phyloP scores from a whole-genome alignment of 106 monocot genomes.

The Allium cepa region DNA sequence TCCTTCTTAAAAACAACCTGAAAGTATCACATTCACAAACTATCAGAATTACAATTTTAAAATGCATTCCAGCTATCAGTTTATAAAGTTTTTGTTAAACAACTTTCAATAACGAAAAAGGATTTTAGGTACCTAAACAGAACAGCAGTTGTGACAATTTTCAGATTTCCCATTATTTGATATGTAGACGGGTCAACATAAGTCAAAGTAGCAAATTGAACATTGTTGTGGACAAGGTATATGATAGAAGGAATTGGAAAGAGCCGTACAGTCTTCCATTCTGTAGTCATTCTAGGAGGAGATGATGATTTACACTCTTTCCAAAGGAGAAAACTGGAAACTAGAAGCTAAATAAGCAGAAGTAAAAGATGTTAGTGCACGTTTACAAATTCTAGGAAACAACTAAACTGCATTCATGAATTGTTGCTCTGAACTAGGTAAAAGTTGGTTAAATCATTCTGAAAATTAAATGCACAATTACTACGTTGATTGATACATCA shows the following conservation, averaged over 20 bases:
- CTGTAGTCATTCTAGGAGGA: constrained; percentile 78
- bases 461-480: too few relatives aligned
- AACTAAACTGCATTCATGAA: too few relatives aligned
- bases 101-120: too few relatives aligned
- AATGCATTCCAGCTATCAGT: too few relatives aligned
- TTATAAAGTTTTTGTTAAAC: too few relatives aligned
- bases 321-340: constrained; percentile 85
- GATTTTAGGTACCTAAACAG: constrained; percentile 59
- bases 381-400: too few relatives aligned
- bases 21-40: not conserved
- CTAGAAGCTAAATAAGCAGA: constrained; percentile 53
- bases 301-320: constrained; percentile 48
- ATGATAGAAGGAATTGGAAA: constrained; percentile 86
- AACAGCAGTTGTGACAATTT: constrained; percentile 94
- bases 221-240: constrained; percentile 96
- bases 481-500: too few relatives aligned
- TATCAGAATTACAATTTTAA: too few relatives aligned
- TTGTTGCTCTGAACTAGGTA: too few relatives aligned
- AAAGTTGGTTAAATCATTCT: too few relatives aligned
- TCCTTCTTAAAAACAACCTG: constrained; percentile 75
- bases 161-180: constrained; percentile 97
- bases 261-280: constrained; percentile 72
- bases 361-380: constrained; percentile 7
- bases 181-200: constrained; percentile 95
- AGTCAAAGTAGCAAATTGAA: constrained; percentile 83